A percentile compares a stretch with the other conserved stretches of the same genome.
Conservation (phyloP, 2,329 filamentous ascomycete genomes). For the Dothistroma pini region DNA sequence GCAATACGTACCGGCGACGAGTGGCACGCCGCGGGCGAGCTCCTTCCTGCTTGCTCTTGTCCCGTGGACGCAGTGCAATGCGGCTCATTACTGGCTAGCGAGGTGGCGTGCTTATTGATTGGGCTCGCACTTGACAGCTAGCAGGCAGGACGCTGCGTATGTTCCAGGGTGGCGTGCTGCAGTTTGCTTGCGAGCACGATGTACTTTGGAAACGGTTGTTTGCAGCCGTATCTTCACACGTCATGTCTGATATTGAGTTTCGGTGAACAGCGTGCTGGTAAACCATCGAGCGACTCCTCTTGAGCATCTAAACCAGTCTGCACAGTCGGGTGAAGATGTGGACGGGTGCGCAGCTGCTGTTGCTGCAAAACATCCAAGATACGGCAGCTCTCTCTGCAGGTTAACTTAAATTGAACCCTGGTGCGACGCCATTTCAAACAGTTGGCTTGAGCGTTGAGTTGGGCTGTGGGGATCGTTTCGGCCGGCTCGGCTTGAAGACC, state of each 20-base stretch:
- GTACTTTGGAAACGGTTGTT: conserved; percentile 9
- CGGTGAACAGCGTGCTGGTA: neutral
- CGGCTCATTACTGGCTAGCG: conserved; percentile 28
- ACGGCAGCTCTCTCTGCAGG: conserved; percentile 1
- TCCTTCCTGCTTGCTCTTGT: conserved; percentile 21
- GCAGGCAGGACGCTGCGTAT: conserved; percentile 19
- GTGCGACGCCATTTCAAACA: conserved; percentile 5
- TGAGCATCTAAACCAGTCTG: neutral
- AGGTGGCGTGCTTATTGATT: conserved; percentile 7
- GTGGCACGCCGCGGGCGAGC: conserved; percentile 23
- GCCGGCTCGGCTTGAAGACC: neutral
- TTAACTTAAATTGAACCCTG: conserved; percentile 2
- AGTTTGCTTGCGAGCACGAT: conserved; percentile 8
- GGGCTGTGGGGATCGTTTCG: neutral
- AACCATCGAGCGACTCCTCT: neutral
- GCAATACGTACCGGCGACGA: conserved; percentile 6
- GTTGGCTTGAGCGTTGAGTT: conserved; percentile 6
- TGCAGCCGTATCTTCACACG: conserved; percentile 2
- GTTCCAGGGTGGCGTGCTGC: conserved; percentile 10
- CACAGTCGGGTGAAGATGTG: neutral
- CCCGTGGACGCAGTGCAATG: conserved; percentile 41
- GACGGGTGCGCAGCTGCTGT: neutral
- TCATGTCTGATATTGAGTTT: neutral
- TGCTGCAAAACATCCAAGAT: conserved; percentile 1
- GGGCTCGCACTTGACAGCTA: conserved; percentile 18